A percentile compares a stretch with the other conserved stretches of the same genome.
phyloP scores from a whole-genome alignment of 2,329 filamentous ascomycete genomes.

The Podosphaera fusca region DNA sequence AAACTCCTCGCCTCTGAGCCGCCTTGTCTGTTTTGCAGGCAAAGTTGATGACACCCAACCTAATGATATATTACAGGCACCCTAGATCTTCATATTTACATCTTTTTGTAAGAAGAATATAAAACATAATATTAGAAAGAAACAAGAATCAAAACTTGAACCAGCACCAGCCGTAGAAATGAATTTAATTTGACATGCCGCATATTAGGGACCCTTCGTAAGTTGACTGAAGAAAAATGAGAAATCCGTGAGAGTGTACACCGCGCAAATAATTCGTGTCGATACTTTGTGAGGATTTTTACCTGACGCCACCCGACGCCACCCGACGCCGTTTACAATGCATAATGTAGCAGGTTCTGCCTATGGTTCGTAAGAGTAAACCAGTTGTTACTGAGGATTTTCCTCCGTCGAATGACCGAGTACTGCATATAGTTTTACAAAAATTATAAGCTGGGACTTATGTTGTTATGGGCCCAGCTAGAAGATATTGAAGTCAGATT shows the following conservation, averaged over 20 bases:
- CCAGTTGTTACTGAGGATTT: background rate
- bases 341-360: background rate
- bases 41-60: background rate
- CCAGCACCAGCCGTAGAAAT: constrained; percentile 1
- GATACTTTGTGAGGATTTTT: background rate
- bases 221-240: background rate
- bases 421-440: constrained; percentile 6
- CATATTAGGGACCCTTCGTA: background rate
- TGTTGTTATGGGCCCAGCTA: constrained; percentile 8
- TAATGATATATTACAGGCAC: background rate
- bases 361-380: background rate
- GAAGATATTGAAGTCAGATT: background rate
- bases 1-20: background rate
- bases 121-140: background rate
- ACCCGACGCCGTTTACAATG: background rate
- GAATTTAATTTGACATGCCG: background rate
- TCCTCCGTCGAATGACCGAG: constrained; percentile 9
- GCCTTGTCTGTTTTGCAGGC: background rate
- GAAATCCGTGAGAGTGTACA: background rate
- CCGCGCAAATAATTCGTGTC: constrained; percentile 1
- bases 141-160: background rate
- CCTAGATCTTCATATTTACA: background rate
- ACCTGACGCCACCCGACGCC: background rate
- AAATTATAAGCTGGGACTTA: constrained; percentile 2
- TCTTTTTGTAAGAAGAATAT: background rate